phyloP scores from a whole-genome alignment of 495 filamentous ascomycete genomes.

The Astrothelium subdiscretum region DNA sequence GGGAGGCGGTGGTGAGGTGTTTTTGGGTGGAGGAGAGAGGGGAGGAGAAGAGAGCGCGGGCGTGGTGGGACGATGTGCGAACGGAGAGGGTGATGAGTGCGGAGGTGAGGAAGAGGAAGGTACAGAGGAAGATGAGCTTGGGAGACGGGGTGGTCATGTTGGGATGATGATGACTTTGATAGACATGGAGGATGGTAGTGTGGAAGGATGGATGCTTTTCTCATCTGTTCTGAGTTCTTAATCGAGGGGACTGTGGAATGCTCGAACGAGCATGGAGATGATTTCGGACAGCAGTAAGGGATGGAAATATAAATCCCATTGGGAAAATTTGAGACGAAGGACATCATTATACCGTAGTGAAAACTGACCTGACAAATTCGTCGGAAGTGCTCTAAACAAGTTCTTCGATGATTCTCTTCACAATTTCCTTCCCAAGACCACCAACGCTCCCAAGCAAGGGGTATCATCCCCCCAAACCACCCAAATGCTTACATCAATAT shows the following conservation, averaged over 20 bases:
- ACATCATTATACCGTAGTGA: too few relatives aligned
- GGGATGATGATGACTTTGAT: not conserved
- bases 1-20: not conserved
- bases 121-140: constrained; percentile 12
- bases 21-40: constrained; percentile 1
- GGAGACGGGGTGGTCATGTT: constrained; percentile 11
- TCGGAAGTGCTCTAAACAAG: too few relatives aligned
- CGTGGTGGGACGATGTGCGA: not conserved
- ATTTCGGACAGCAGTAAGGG: not conserved
- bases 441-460: too few relatives aligned
- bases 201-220: not conserved
- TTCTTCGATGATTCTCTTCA: too few relatives aligned
- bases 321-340: too few relatives aligned
- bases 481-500: too few relatives aligned
- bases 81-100: constrained; percentile 11
- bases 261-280: not conserved
- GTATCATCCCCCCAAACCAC: too few relatives aligned
- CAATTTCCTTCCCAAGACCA: too few relatives aligned
- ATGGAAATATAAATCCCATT: not conserved
- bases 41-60: not conserved
- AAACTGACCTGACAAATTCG: too few relatives aligned
- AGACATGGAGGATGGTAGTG: not conserved
- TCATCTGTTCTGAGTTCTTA: not conserved
- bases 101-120: constrained; percentile 15
- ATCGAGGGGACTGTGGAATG: not conserved